Conservation (phyloP, 2,329 filamentous ascomycete species). For the Talaromyces sp. region DNA sequence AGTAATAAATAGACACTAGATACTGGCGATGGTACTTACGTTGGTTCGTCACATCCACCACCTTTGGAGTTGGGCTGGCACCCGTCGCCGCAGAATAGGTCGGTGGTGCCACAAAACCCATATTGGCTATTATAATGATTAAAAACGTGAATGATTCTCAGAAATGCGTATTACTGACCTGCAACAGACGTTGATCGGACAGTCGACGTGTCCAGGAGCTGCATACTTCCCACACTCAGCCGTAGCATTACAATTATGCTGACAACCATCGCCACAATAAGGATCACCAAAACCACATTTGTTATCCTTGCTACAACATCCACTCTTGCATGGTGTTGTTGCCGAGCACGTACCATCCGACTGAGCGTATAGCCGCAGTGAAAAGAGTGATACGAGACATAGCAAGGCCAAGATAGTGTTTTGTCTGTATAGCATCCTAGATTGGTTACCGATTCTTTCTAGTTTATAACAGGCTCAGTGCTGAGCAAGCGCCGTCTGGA, state of each 20-base stretch:
- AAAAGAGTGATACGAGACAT: neutral
- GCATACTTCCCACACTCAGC: conserved; percentile 19
- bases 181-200: conserved; percentile 10
- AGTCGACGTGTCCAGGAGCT: conserved; percentile 1
- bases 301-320: neutral
- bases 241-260: conserved; percentile 16
- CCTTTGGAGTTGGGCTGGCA: conserved; percentile 4
- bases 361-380: neutral
- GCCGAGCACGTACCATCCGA: neutral
- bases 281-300: conserved; percentile 4
- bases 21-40: neutral
- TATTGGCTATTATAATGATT: neutral
- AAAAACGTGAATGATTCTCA: neutral
- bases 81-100: conserved; percentile 8
- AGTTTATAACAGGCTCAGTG: neutral
- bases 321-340: neutral
- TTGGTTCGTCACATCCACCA: neutral
- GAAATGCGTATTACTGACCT: neutral
- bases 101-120: conserved; percentile 9
- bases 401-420: neutral
- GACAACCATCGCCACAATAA: conserved; percentile 4
- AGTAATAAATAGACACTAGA: conserved; percentile 18
- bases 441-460: neutral
- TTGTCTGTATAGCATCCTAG: neutral
- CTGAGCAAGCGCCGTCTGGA: neutral